Base-by-base conservation (phyloP, 805 yeast species). In the Brettanomyces nanus region DNA sequence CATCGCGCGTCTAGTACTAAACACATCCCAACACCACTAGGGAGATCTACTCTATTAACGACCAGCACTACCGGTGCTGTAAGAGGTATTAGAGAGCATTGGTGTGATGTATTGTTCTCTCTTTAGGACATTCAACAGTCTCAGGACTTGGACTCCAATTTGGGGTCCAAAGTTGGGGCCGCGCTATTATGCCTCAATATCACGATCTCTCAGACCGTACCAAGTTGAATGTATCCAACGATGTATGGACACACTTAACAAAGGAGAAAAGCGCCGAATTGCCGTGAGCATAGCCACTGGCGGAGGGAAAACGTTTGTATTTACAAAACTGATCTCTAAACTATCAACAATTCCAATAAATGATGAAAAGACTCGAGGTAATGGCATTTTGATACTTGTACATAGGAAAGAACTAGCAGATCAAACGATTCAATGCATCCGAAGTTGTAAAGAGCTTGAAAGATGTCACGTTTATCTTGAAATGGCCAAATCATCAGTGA, bases 261-360 rank as follows among this genome's bases (percentile, higher is more conserved):
- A 81, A 2, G 49, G 58, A 0, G 22, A 47, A 1, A 47, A 58
- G 2, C 58, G 67, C 15, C 64, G 92, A 34, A 72, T 86, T 0
- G 96, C 90, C 0, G 87, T 86, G 2, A 81, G 86, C 21, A 57
- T 89, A 28, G 95, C 96, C 11, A 90, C 97, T 0, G 97, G 97
- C 0, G 92, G 95, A 10, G 97, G 97, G 4, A 89, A 89, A 50
- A 89, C 97, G 0, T 85, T 86, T 10, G 77, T 85, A 1, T 82
- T 85, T 52, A 58, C 83, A 0, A 71, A 71, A 45, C 46, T 81
- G 30, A 71, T 82, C 3, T 69, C 74, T 0, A 51, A 61, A 22
- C 26, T 62, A 4, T 51, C 58, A 1, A 31, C 33, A 5, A 45
- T 60, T 25, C 40, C 49, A 4, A 67, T 71, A 0, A 45, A 49